Evolutionary conservation across 163 green algal species (phyloP).

Genomic region (Chlorella variabilis): DNA sequence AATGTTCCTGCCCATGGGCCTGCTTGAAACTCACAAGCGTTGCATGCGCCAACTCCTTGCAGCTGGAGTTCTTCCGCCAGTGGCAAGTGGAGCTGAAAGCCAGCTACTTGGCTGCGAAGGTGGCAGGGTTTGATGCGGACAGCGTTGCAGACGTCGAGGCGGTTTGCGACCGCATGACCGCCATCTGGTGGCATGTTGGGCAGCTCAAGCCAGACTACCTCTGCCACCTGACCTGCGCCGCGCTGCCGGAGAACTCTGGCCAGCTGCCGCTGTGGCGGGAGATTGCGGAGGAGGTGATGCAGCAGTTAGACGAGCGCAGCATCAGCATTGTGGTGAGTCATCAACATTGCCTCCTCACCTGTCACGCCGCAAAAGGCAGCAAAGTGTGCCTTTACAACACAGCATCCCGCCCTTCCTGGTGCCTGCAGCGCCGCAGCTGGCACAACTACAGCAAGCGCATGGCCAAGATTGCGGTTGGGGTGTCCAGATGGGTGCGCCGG

Average conservation of each 20-base stretch:
- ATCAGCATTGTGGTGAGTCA: slow-evolving; percentile 13
- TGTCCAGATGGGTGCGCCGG: slow-evolving; percentile 18
- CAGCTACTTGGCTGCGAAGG: not conserved
- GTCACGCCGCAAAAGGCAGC: not conserved
- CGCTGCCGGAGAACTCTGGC: slow-evolving; percentile 3
- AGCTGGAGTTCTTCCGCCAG: slow-evolving; percentile 12
- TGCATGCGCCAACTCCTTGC: too few relatives aligned
- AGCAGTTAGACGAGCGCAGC: not conserved
- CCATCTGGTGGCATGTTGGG: slow-evolving; percentile 39
- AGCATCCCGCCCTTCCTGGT: not conserved
- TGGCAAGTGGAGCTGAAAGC: slow-evolving; percentile 22
- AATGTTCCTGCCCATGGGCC: too few relatives aligned
- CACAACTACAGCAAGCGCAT: slow-evolving; percentile 29
- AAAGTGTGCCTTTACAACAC: not conserved
- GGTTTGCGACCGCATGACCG: not conserved
- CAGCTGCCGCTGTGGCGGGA: slow-evolving; percentile 27
- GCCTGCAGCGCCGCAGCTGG: slow-evolving; percentile 19
- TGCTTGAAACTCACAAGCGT: too few relatives aligned
- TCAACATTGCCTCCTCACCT: too few relatives aligned
- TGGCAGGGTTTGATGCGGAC: not conserved
- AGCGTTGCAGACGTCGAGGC: slow-evolving; percentile 17
- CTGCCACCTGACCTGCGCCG: not conserved
- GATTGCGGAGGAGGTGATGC: slow-evolving; percentile 25
- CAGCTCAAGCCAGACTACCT: slow-evolving; percentile 26
- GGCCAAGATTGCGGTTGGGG: slow-evolving; percentile 13